Evolutionary conservation across 1,139 yeast genomes (phyloP), one percentile per base, ranked within the genome.

Genomic region (Hemisphaericaspora lyxosophila): DNA sequence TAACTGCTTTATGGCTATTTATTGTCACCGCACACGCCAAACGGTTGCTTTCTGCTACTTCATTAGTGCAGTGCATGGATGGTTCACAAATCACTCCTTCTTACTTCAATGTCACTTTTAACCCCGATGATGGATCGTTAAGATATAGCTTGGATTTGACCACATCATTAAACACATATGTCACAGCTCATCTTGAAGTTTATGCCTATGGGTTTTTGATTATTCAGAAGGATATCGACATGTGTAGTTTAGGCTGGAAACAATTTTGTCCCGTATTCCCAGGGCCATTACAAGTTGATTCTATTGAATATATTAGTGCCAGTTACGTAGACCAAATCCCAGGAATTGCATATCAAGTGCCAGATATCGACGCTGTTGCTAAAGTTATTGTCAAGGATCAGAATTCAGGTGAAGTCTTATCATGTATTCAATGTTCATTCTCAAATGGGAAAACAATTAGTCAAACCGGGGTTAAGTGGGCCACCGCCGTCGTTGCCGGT

Each of bases 381-480:
- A 78, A 78, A 56, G 71, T 84, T 13, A 50, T 53, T 31, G 68
- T 81, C 27, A 54, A 62, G 27, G 67, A 70, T 44, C 43, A 49
- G 14, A 42, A 44, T 11, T 61, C 75, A 17, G 73, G 73, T 14
- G 67, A 67, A 7, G 54, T 57, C 31, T 57, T 84, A 38, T 85
- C 86, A 26, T 85, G 94, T 62, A 69, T 85, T 40, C 90, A 84
- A 55, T 78, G 85, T 3, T 66, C 70, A 42, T 83, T 85, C 56
- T 57, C 81, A 16, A 85, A 85, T 54, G 89, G 90, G 34, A 83
- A 80, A 52, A 81, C 90, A 4, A 86, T 85, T 25, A 66, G 84
- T 23, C 92, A 85, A 56, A 65, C 78, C 3, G 90, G 89, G 45
- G 88, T 82, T 34, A 82, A 83, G 60, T 85, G 94, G 94, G 89